Conservation (phyloP, 306 rosid genomes). For the Quercus suber region DNA sequence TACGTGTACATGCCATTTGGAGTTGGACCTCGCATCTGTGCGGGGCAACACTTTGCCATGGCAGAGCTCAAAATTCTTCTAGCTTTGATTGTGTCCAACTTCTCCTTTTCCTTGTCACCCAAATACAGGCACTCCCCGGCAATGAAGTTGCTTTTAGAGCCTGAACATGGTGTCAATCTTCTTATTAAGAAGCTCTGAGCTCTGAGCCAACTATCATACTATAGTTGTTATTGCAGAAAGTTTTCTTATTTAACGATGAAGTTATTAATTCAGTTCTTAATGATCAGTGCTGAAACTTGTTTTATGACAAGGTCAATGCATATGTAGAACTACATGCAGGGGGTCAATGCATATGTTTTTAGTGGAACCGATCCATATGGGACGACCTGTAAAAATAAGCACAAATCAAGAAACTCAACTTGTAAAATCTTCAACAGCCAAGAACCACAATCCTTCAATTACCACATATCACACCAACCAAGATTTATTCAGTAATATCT, state of each 20-base stretch:
- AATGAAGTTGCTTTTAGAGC: conserved; percentile 21
- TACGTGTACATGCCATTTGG: conserved; percentile 34
- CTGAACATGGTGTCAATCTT: conserved; percentile 38
- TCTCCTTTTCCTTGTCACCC: conserved; percentile 38
- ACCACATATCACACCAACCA: too few species aligned
- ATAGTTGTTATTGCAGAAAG: too few species aligned
- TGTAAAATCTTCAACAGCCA: too few species aligned
- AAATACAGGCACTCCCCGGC: conserved; percentile 29
- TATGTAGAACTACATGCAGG: too few species aligned
- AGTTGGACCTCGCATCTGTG: conserved; percentile 29
- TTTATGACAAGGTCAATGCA: too few species aligned
- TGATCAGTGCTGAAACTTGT: too few species aligned
- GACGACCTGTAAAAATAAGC: conserved; percentile 35
- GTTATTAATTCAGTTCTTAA: too few species aligned
- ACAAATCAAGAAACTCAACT: too few species aligned
- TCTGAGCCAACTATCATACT: not conserved
- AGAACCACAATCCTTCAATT: too few species aligned
- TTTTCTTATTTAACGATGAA: too few species aligned
- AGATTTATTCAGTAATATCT: too few species aligned
- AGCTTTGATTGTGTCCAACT: conserved; percentile 34
- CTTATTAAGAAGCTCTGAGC: conserved; percentile 29
- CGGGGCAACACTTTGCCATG: conserved; percentile 31
- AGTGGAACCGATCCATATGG: conserved; percentile 93
- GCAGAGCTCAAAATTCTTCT: conserved; percentile 29
- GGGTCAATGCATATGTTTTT: conserved; percentile 45